Evolutionary conservation across 305 asterid species (phyloP), one percentile per base, ranked within the genome.

Genomic region (Fraxinus velutina): DNA sequence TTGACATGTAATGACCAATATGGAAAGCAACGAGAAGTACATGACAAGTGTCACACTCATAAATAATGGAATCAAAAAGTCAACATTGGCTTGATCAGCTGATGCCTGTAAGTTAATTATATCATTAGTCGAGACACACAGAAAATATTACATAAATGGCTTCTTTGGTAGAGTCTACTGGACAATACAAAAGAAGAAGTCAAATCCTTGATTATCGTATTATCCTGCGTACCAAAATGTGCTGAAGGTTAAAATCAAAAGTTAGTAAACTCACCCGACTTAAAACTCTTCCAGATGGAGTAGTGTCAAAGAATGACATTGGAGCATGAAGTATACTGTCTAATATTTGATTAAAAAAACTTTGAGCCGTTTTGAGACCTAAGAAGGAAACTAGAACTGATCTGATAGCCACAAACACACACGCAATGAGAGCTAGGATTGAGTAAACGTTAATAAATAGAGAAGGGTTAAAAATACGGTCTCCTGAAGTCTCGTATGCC

Each of bases 221-320:
- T 50, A 50, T 50, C 60, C 60, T 50, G 21, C 60, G 21, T 15
- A 52, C 62, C 62, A 55, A 55, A 55, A 55, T 55, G 66, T 19
- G 66, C 12, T 17, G 57, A 36, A 55, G 30, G 9, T 27, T 7
- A 36, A 15, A 68, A 24, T 34, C 13, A 15, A 79, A 29, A 68
- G 81, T 27, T 22, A 12, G 12, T 6, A 57, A 32, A 30, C 90
- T 87, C 81, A 91, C 98, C 21, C 98, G 91, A 73, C 86, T 93
- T 77, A 93, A 73, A 27, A 92, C 85, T 87, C 97, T 86, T 34
- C 98, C 98, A 0, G 98, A 90, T n/a, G 98, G 98, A 13, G 98
- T 93, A 2, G 98, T 91, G 85, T 93, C 98, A 44, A 93, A 93
- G 88, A 93, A 93, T 13, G 98, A 89, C 97, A 93, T 91, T 0